Evolutionary conservation across 768 basidiomycete species (phyloP), one percentile per base, ranked within the genome.

Genomic region (Mycena vulgaris): DNA sequence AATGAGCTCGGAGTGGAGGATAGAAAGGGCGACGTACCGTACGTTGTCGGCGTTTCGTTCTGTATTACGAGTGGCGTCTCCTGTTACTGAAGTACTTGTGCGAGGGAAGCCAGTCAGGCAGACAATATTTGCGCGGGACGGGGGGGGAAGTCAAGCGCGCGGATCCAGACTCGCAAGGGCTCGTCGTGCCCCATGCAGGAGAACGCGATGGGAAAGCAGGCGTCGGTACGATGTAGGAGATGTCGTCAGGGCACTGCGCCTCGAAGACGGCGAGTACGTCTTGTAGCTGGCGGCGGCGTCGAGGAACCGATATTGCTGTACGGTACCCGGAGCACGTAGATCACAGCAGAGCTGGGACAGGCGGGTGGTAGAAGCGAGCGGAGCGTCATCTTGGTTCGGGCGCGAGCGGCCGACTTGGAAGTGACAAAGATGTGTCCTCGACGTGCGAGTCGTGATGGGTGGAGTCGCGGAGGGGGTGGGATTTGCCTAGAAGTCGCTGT

Each of bases 1-100:
- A 45, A 48, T 25, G 47, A 48, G 47, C n/a, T 48, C 47, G 47
- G 47, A 48, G 47, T 48, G 47, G 47, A 48, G 47, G 47, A 23
- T 52, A 11, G 28, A 11, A 52, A 33, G 51, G 30, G 51, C 30
- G 51, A 52, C 30, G 51, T 52, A 52, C 28, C 51, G 31, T 52
- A 52, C 40, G 40, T 42, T 17, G 40, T 17, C 40, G 40, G 40
- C 40, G 40, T 42, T 19, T 42, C 40, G 40, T 42, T 42, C 40
- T 42, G 40, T 42, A 51, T 51, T 28, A 28, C 49, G 27, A 51
- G 27, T 28, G 49, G 49, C 27, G 49, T 51, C 49, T 51, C 27
- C 49, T 28, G 49, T 30, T 51, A 17, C 49, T 51, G 49, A 51
- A 51, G 49, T 27, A 28, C 27, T 51, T 51, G 49, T 51, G 49